These are phyloP conservation scores for Trichomonas tenax DNA, from an alignment of 208 protist genomes.

Conservation along the genomic window DNA sequence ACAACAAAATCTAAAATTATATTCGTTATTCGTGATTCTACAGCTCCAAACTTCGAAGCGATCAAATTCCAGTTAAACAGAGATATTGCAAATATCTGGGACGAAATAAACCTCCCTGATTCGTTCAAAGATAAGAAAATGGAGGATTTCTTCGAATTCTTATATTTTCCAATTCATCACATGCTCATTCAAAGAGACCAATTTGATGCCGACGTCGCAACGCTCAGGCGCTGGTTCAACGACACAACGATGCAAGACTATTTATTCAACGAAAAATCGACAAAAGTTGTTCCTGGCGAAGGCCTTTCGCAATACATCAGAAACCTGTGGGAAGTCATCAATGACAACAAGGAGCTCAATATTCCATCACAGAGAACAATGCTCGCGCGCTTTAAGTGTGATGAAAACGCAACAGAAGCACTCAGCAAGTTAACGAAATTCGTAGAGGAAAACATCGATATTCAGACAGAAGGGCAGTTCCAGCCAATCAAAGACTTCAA, in stretches of 20 bases:
- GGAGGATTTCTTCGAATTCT: slow-evolving; percentile 23
- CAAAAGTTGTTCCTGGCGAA: slow-evolving; percentile 24
- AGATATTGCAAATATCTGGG: slow-evolving; percentile 24
- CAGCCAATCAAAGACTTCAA: not conserved
- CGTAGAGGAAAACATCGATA: not conserved
- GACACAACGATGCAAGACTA: not conserved
- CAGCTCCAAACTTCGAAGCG: not conserved
- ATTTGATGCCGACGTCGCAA: slow-evolving; percentile 14
- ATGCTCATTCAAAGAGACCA: not conserved
- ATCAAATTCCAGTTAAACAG: not conserved
- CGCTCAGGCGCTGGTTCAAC: not conserved
- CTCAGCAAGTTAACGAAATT: not conserved
- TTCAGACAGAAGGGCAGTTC: not conserved
- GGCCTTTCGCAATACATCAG: slow-evolving; percentile 19
- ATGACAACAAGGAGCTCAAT: slow-evolving; percentile 28
- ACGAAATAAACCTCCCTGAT: slow-evolving; percentile 19
- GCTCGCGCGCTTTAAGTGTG: slow-evolving; percentile 22
- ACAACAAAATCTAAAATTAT: slow-evolving; percentile 17
- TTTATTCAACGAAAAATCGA: not conserved
- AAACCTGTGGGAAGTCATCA: slow-evolving; percentile 24
- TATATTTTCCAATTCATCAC: slow-evolving; percentile 25
- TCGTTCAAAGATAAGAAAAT: not conserved
- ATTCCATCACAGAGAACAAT: slow-evolving; percentile 27
- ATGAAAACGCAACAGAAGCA: slow-evolving; percentile 8
- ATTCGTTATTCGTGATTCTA: slow-evolving; percentile 28